A percentile compares a stretch with the other conserved stretches of the same genome.
Conservation (phyloP, 495 filamentous ascomycete species). For the Mycothermus thermophilus region DNA sequence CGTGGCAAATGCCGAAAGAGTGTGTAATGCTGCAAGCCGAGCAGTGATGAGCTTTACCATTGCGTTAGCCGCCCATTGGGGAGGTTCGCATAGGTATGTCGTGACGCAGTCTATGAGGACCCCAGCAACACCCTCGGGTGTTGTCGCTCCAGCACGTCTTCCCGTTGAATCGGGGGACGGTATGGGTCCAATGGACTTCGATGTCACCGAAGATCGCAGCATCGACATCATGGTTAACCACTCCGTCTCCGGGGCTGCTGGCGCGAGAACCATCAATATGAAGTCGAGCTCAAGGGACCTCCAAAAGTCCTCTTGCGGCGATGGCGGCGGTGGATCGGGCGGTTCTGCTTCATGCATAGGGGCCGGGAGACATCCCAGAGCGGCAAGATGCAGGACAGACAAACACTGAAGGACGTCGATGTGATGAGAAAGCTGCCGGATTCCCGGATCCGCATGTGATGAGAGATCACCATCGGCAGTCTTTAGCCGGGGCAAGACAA, state of each 20-base stretch:
- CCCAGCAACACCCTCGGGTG: constrained; percentile 18
- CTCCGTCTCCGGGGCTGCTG: constrained; percentile 31
- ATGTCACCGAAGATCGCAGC: constrained; percentile 29
- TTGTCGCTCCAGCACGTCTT: constrained; percentile 6
- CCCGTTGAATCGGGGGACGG: constrained; percentile 6
- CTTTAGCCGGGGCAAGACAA: constrained; percentile 18
- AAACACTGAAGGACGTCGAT: constrained; percentile 29
- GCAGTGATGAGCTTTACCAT: constrained; percentile 17
- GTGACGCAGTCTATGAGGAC: constrained; percentile 30
- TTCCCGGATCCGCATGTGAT: constrained; percentile 10
- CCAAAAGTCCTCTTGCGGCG: constrained; percentile 28
- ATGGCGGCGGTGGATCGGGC: constrained; percentile 4
- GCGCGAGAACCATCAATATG: constrained; percentile 28
- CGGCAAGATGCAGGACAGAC: constrained; percentile 25
- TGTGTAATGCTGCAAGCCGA: constrained; percentile 21
- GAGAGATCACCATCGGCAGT: constrained; percentile 15
- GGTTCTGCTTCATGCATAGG: constrained; percentile 1
- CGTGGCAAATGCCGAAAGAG: constrained; percentile 24
- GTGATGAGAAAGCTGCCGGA: constrained; percentile 13
- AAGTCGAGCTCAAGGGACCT: constrained; percentile 33
- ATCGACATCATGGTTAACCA: constrained; percentile 27
- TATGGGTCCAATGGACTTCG: constrained; percentile 31
- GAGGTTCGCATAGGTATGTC: constrained; percentile 24
- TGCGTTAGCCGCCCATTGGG: constrained; percentile 23
- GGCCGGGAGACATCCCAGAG: constrained; percentile 23